phyloP scores from a whole-genome alignment of 176 grass and related monocot species.

The Eragrostis nindensis region DNA sequence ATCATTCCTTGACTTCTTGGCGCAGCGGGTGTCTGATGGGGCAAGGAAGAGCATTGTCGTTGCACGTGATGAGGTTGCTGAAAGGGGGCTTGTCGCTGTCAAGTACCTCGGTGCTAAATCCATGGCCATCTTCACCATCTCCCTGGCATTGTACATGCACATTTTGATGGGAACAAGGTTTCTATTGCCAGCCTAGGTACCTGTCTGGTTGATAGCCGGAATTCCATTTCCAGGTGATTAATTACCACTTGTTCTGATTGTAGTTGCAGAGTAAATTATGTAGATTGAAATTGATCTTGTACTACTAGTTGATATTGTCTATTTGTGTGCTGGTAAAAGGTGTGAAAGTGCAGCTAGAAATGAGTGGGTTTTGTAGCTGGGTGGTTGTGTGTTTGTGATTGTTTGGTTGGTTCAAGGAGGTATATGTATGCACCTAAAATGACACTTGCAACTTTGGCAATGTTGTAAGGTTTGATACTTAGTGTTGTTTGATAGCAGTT shows the following conservation, averaged over 20 bases:
- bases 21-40: slow-evolving; percentile 53
- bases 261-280: slow-evolving; percentile 34
- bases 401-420: slow-evolving; percentile 26
- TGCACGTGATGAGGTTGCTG: slow-evolving; percentile 50
- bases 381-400: slow-evolving; percentile 21
- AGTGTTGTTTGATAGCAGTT: slow-evolving; percentile 11
- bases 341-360: slow-evolving; percentile 15
- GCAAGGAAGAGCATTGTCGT: slow-evolving; percentile 51
- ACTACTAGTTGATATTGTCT: neutral
- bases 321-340: slow-evolving; percentile 22
- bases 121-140: slow-evolving; percentile 71
- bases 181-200: slow-evolving; percentile 53
- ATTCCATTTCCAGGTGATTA: slow-evolving; percentile 41
- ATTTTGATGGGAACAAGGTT: slow-evolving; percentile 71
- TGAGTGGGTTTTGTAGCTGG: slow-evolving; percentile 9
- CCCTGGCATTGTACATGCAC: slow-evolving; percentile 83
- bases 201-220: neutral
- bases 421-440: slow-evolving; percentile 36
- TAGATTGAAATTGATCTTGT: slow-evolving; percentile 37
- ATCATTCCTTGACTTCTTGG: slow-evolving; percentile 79
- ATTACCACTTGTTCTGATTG: slow-evolving; percentile 3
- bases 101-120: slow-evolving; percentile 76
- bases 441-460: neutral
- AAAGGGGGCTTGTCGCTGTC: slow-evolving; percentile 56
- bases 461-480: slow-evolving; percentile 5